phyloP scores from a whole-genome alignment of 495 filamentous ascomycete genomes.

The Talaromyces wortmannii region DNA sequence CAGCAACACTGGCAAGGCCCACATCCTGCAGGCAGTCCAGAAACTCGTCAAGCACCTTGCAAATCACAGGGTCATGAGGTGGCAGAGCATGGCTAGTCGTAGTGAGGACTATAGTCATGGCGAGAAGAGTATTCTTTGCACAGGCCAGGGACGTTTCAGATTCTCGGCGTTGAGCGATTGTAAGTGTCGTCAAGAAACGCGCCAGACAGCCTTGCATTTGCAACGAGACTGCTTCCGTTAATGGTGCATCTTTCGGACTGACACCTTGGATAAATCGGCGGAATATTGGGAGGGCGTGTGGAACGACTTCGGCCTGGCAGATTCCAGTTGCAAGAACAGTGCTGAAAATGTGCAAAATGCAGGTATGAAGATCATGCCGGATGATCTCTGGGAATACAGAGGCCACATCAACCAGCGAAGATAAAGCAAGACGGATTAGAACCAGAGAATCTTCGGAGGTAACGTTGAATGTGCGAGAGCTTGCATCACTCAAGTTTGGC shows the following conservation, averaged over 20 bases:
- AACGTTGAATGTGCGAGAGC: constrained; percentile 53
- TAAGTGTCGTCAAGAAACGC: constrained; percentile 73
- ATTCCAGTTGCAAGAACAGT: constrained; percentile 82
- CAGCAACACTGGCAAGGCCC: constrained; percentile 77
- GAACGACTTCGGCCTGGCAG: constrained; percentile 83
- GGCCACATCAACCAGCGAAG: constrained; percentile 86
- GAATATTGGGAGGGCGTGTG: constrained; percentile 85
- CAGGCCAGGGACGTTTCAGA: constrained; percentile 72
- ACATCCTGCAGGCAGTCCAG: constrained; percentile 74
- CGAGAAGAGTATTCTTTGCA: constrained; percentile 88
- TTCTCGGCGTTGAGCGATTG: constrained; percentile 78
- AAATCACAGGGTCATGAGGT: constrained; percentile 63
- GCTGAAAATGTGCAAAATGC: constrained; percentile 92
- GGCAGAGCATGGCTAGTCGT: constrained; percentile 65
- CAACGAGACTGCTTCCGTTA: constrained; percentile 28
- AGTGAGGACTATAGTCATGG: constrained; percentile 82
- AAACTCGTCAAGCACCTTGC: constrained; percentile 64
- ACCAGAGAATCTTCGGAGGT: constrained; percentile 70
- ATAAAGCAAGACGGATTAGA: constrained; percentile 71
- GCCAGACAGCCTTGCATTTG: constrained; percentile 69
- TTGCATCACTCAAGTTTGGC: constrained; percentile 76
- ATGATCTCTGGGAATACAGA: constrained; percentile 95
- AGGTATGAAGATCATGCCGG: constrained; percentile 91
- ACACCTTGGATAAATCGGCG: constrained; percentile 81
- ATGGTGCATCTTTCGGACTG: constrained; percentile 27